These are phyloP conservation scores for Neurospora cerealis DNA, from an alignment of 495 filamentous ascomycete species.

Conservation along the genomic window DNA sequence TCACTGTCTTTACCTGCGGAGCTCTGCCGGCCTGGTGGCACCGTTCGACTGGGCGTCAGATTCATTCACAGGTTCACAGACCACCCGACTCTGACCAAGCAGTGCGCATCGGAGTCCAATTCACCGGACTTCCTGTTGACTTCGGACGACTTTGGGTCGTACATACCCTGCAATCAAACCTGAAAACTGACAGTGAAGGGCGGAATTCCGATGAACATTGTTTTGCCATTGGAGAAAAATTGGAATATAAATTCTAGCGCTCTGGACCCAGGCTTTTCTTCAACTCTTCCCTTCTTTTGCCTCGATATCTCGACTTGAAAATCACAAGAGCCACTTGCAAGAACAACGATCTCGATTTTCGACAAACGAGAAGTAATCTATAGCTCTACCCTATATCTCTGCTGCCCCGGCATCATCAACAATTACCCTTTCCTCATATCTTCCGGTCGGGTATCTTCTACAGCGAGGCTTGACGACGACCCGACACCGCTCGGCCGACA, in stretches of 20 bases:
- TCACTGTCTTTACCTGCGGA: not conserved
- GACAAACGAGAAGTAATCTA: not conserved
- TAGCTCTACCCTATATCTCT: not conserved
- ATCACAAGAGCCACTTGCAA: not conserved
- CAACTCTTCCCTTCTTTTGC: not conserved
- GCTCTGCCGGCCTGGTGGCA: not conserved
- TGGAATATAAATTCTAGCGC: not conserved
- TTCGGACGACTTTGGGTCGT: not conserved
- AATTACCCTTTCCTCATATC: not conserved
- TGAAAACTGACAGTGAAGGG: not conserved
- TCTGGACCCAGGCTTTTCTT: not conserved
- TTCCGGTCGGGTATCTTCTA: fast-evolving
- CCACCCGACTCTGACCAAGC: not conserved
- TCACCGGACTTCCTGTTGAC: not conserved
- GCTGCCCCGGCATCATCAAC: not conserved
- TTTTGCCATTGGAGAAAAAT: not conserved
- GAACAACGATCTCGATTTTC: too few relatives aligned
- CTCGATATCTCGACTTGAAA: not conserved
- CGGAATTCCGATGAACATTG: not conserved
- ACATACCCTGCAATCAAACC: not conserved
- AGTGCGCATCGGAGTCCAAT: not conserved
- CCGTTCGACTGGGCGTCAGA: not conserved
- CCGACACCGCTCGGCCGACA: not conserved
- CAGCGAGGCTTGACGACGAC: not conserved
- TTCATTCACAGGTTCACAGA: not conserved